Evolutionary conservation across 768 basidiomycete species (phyloP).

Genomic region (Arthromyces matolae): DNA sequence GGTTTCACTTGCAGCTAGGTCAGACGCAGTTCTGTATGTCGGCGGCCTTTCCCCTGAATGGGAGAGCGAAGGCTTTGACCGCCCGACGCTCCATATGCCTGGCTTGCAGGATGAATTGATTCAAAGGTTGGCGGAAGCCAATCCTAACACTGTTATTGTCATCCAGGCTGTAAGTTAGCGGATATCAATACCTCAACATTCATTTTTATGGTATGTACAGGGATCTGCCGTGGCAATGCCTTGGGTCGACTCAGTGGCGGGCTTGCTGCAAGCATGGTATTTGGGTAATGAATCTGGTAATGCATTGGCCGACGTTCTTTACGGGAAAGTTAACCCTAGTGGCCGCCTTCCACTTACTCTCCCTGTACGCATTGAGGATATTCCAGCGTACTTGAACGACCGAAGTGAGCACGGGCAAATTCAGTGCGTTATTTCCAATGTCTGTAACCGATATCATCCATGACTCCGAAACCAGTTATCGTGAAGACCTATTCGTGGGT

Average conservation of each 20-base stretch:
- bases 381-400: constrained; percentile 57
- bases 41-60: constrained; percentile 66
- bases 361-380: constrained; percentile 57
- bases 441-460: background rate
- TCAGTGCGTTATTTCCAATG: constrained; percentile 24
- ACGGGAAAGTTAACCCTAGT: constrained; percentile 57
- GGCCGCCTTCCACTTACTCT: constrained; percentile 60
- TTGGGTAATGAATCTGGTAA: constrained; percentile 64
- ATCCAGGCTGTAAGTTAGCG: constrained; percentile 58
- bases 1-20: constrained; percentile 46
- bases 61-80: constrained; percentile 75
- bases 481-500: constrained; percentile 65
- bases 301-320: constrained; percentile 62
- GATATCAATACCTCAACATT: background rate
- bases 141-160: constrained; percentile 55
- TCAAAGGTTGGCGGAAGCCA: constrained; percentile 44
- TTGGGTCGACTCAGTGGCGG: constrained; percentile 54
- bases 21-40: constrained; percentile 56
- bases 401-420: constrained; percentile 56
- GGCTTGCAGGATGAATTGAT: constrained; percentile 60
- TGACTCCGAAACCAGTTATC: constrained; percentile 32
- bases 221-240: constrained; percentile 75
- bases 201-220: constrained; percentile 26
- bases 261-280: constrained; percentile 63
- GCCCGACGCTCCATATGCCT: constrained; percentile 57